Percentiles rank a stretch among this genome's conserved stretches.
Evolutionary conservation across 495 filamentous ascomycete genomes (phyloP).

Genomic region (Astrothelium subdiscretum): DNA sequence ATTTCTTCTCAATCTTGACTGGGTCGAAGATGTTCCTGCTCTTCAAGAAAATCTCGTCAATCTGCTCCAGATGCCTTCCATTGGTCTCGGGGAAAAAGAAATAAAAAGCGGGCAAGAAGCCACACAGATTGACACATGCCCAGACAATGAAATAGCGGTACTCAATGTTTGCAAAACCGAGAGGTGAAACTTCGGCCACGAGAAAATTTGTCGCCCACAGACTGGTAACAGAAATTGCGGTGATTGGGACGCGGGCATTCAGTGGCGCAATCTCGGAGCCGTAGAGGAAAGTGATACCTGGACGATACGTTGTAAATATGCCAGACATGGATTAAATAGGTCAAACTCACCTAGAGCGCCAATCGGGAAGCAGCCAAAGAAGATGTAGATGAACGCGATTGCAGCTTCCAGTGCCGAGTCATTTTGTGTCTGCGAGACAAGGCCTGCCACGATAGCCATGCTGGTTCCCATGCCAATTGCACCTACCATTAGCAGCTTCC

Average conservation of each 20-base stretch:
- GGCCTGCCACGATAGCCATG: slow-evolving; percentile 32
- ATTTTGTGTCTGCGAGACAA: slow-evolving; percentile 5
- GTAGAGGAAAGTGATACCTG: slow-evolving; percentile 44
- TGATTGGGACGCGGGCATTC: slow-evolving; percentile 41
- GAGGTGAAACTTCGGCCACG: slow-evolving; percentile 35
- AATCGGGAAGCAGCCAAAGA: slow-evolving; percentile 19
- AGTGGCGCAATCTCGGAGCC: slow-evolving; percentile 52
- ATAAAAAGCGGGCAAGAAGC: slow-evolving; percentile 35
- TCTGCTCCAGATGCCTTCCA: slow-evolving; percentile 55
- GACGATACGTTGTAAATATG: too few species aligned
- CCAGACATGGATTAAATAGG: too few species aligned
- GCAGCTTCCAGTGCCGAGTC: not conserved
- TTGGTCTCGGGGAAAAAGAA: slow-evolving; percentile 59
- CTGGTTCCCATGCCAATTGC: slow-evolving; percentile 32
- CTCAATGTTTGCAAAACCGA: slow-evolving; percentile 36
- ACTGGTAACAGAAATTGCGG: slow-evolving; percentile 1
- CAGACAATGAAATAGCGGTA: slow-evolving; percentile 41
- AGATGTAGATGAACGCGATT: slow-evolving; percentile 23
- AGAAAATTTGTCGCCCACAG: slow-evolving; percentile 33
- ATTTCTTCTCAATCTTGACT: slow-evolving; percentile 1
- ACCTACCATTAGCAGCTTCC: slow-evolving; percentile 30
- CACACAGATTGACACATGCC: slow-evolving; percentile 23
- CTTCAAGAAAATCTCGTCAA: slow-evolving; percentile 48
- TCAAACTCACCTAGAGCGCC: slow-evolving; percentile 15
- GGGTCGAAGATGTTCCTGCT: slow-evolving; percentile 9